These are phyloP conservation scores for Biscogniauxia mediterranea DNA, from an alignment of 2,329 filamentous ascomycete species.

Conservation along the genomic window DNA sequence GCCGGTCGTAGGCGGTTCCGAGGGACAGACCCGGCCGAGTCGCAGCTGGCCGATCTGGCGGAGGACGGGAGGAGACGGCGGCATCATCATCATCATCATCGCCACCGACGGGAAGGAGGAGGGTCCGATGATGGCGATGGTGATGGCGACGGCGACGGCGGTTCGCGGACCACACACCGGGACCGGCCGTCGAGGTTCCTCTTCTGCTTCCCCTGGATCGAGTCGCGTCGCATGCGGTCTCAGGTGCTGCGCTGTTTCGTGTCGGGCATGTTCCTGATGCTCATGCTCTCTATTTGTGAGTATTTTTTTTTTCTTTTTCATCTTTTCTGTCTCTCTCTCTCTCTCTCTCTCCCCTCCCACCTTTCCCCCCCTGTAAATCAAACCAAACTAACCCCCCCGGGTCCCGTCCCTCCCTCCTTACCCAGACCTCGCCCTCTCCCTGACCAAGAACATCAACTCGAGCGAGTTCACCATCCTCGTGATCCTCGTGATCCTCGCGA, in stretches of 20 bases:
- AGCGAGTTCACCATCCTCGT: constrained; percentile 78
- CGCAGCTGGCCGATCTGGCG: constrained; percentile 45
- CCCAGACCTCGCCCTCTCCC: constrained; percentile 70
- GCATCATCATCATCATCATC: constrained; percentile 13
- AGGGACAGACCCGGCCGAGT: constrained; percentile 48
- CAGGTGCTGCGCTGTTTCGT: constrained; percentile 62
- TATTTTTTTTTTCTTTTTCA: constrained; percentile 17
- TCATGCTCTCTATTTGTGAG: constrained; percentile 66
- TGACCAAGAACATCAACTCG: constrained; percentile 61
- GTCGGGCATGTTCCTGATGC: constrained; percentile 60
- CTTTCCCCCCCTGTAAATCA: too few relatives aligned
- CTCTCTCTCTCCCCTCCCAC: background rate
- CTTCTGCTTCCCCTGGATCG: constrained; percentile 55
- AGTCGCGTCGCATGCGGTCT: constrained; percentile 50
- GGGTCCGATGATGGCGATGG: background rate
- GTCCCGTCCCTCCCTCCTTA: too few relatives aligned
- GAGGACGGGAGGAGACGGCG: constrained; percentile 40
- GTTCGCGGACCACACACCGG: constrained; percentile 15
- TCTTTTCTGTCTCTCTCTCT: background rate
- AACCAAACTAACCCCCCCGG: constrained; percentile 2
- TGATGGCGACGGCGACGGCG: constrained; percentile 8
- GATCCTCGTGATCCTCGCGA: constrained; percentile 71
- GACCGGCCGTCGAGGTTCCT: constrained; percentile 44
- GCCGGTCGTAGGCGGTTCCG: constrained; percentile 31
- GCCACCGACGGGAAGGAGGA: constrained; percentile 6